Evolutionary conservation across 768 basidiomycete species (phyloP).

Genomic region (Hericium rajendrae): DNA sequence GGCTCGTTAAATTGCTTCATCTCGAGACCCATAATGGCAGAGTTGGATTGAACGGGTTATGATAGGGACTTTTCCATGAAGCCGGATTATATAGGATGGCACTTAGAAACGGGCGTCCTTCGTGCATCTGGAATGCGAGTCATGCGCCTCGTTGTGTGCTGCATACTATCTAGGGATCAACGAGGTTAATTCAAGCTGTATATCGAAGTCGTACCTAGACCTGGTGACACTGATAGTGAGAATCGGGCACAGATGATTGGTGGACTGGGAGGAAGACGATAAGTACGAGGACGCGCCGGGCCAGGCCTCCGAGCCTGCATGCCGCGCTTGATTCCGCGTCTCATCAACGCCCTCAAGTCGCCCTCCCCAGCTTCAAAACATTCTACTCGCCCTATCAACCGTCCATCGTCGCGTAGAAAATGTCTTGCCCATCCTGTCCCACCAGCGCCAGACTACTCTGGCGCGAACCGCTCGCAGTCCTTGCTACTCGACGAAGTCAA

Average conservation of each 20-base stretch:
- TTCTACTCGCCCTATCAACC: slow-evolving; percentile 5
- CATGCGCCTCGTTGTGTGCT: too few relatives aligned
- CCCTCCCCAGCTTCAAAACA: slow-evolving; percentile 6
- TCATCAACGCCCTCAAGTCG: slow-evolving; percentile 34
- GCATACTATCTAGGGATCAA: too few relatives aligned
- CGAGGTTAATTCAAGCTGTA: too few relatives aligned
- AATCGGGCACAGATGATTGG: too few relatives aligned
- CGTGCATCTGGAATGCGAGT: too few relatives aligned
- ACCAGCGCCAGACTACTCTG: slow-evolving; percentile 27
- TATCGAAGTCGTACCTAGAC: too few relatives aligned
- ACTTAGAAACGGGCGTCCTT: too few relatives aligned
- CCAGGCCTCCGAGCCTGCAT: slow-evolving; percentile 24
- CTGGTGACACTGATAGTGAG: too few relatives aligned
- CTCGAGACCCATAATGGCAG: slow-evolving; percentile 16
- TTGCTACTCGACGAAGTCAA: slow-evolving; percentile 50
- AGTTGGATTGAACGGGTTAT: background rate
- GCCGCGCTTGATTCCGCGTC: slow-evolving; percentile 66
- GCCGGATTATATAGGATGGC: too few relatives aligned
- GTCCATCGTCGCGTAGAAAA: slow-evolving; percentile 2
- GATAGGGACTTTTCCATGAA: too few relatives aligned
- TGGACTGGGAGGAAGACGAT: too few relatives aligned
- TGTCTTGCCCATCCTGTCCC: slow-evolving; percentile 4
- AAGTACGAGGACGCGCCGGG: background rate
- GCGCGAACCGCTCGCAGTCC: slow-evolving; percentile 37
- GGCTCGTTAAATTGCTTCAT: slow-evolving; percentile 21